phyloP scores from a whole-genome alignment of 805 yeast species.

The Groenewaldozyma salmanticensis region DNA sequence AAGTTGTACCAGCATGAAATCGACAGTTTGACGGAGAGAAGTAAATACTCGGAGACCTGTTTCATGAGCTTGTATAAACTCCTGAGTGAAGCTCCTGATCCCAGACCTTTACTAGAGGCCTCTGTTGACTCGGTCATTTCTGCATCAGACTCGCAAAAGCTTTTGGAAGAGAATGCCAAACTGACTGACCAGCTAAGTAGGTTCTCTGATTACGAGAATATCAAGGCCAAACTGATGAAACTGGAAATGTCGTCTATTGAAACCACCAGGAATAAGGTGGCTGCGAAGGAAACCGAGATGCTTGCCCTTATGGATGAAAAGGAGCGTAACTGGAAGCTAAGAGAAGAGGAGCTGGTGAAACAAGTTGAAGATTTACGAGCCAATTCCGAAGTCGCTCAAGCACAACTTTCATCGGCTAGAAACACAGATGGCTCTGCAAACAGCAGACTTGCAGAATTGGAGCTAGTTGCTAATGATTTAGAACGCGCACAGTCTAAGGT shows the following conservation, averaged over 20 bases:
- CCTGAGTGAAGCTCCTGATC: conserved; percentile 89
- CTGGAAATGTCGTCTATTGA: conserved; percentile 54
- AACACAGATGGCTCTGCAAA: conserved; percentile 10
- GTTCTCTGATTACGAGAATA: conserved; percentile 68
- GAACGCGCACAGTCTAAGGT: conserved; percentile 61
- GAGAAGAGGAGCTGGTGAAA: conserved; percentile 42
- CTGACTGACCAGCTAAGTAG: conserved; percentile 45
- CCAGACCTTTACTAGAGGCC: conserved; percentile 66
- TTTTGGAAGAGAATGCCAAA: conserved; percentile 40
- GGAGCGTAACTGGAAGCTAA: conserved; percentile 54
- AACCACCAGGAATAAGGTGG: conserved; percentile 41
- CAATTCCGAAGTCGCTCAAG: conserved; percentile 52
- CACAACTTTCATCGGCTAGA: conserved; percentile 30
- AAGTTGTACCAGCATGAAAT: conserved; percentile 79
- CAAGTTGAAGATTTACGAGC: conserved; percentile 49
- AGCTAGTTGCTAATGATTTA: conserved; percentile 62
- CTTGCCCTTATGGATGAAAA: conserved; percentile 62
- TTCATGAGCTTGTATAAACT: conserved; percentile 67
- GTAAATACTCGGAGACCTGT: conserved; percentile 61
- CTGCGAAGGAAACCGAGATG: conserved; percentile 68
- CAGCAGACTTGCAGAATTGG: conserved; percentile 36
- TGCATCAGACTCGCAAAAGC: conserved; percentile 40
- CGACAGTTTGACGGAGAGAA: conserved; percentile 68
- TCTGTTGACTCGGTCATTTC: conserved; percentile 55
- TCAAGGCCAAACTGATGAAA: conserved; percentile 52